These are phyloP conservation scores for Gossypium stocksii DNA, from an alignment of 345 rosid genomes.

Conservation along the genomic window DNA sequence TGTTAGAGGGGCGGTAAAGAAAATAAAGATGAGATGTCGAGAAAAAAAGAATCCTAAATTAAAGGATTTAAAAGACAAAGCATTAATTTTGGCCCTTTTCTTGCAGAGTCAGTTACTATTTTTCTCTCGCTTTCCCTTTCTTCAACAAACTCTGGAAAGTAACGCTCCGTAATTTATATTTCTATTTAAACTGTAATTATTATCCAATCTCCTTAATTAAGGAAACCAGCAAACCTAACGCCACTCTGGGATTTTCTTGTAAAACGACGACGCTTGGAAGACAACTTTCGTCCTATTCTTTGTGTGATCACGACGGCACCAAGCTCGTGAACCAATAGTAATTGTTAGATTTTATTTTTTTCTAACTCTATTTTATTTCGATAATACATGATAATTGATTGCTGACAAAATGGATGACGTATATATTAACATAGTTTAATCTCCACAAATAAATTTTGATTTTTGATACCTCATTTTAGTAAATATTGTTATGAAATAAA, in stretches of 20 bases:
- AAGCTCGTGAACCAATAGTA: neutral
- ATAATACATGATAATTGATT: neutral
- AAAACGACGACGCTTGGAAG: neutral
- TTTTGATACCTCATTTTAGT: neutral
- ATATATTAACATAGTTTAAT: neutral
- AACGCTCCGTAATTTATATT: neutral
- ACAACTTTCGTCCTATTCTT: neutral
- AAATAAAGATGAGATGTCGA: neutral
- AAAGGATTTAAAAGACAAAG: slow-evolving; percentile 13
- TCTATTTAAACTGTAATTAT: neutral
- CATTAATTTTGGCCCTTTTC: slow-evolving; percentile 13
- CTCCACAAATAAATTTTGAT: neutral
- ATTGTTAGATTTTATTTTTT: neutral
- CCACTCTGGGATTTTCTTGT: neutral
- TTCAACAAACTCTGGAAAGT: slow-evolving; percentile 7
- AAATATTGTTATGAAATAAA: too few relatives aligned
- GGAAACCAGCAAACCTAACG: neutral
- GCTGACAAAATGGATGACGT: neutral
- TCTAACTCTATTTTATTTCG: neutral
- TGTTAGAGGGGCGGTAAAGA: neutral
- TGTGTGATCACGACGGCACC: neutral
- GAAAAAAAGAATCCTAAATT: neutral
- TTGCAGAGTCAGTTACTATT: slow-evolving; percentile 5
- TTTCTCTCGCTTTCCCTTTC: neutral
- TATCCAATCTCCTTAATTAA: neutral